Conservation (phyloP, 441 rosid genomes). For the Adansonia gregorii region DNA sequence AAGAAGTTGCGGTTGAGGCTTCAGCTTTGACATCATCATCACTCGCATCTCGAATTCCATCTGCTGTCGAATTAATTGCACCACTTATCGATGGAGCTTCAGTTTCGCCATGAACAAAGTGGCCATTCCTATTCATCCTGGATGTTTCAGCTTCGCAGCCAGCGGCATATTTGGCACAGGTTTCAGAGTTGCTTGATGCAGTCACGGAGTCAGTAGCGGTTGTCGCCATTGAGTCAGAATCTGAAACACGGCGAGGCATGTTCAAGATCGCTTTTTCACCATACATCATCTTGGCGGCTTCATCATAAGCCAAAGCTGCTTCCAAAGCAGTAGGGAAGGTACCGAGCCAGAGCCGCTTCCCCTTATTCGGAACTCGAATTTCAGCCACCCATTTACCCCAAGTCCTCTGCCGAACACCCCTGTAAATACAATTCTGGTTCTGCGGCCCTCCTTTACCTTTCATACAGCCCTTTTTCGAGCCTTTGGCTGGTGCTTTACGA, state of each 20-base stretch:
- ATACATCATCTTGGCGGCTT: constrained; percentile 68
- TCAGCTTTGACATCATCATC: not conserved
- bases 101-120: not conserved
- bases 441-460: constrained; percentile 91
- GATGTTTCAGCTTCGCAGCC: not conserved
- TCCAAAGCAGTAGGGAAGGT: constrained; percentile 65
- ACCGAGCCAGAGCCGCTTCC: constrained; percentile 77
- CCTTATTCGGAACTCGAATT: constrained; percentile 70
- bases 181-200: not conserved
- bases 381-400: constrained; percentile 97
- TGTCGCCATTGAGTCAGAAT: constrained; percentile 31
- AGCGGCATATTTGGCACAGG: not conserved
- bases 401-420: constrained; percentile 81
- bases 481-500: constrained; percentile 62
- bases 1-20: too few relatives aligned
- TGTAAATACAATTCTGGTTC: constrained; percentile 46
- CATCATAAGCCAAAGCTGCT: constrained; percentile 82
- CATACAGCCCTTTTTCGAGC: constrained; percentile 84
- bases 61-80: not conserved
- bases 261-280: constrained; percentile 67
- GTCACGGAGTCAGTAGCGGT: constrained; percentile 27
- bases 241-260: constrained; percentile 36
- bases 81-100: not conserved
- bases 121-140: not conserved
- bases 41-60: not conserved